Base-by-base conservation (phyloP, 2,329 filamentous ascomycete genomes). In the Fusarium annulatum region DNA sequence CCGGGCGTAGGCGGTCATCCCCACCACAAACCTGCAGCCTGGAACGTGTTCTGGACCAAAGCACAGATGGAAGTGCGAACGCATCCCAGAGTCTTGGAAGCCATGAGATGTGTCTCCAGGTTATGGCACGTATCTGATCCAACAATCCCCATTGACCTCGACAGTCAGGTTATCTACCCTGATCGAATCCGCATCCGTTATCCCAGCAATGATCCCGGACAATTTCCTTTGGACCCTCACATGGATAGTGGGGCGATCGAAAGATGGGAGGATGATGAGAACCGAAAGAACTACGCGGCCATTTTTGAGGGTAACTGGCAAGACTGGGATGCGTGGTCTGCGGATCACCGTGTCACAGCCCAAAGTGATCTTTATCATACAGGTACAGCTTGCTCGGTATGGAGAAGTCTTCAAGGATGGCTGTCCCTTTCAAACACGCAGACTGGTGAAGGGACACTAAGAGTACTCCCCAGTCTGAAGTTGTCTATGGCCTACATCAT, bases 321-420 rank as follows among this genome's bases (percentile, higher is more conserved):
- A 30, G 39, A 57, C 14, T 57, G 55, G 55, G 55, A 57, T 9
- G 55, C 55, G 1, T 57, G 55, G 55, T 57, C 39, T 36, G 55
- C 39, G 1, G 39, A 48, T 4, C 39, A 57, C 6, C 55, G 55
- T 7, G 12, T 57, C 5, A 48, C 48, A 19, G 55, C 55, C 7
- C 39, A 57, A 3, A 57, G 55, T 46, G 55, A 57, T 12, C 55
- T 57, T 0, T 57, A 57, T 57, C 55, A 48, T 1, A 28, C 55
- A 3, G 55, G 55, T 9, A 57, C 18, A 14, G 55, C 55, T n/a
- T 57, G 55, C n/a, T 57, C 55, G 2, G 55, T 57, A 3, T 57
- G 55, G 55, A 57, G 55, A 57, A 57, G 55, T 7, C 55, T 57
- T 7, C 55, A 57, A n/a, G 55, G 55, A 34, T 48, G 55, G 55